Evolutionary conservation across 768 basidiomycete species (phyloP).

Genomic region (Suillus sp.): DNA sequence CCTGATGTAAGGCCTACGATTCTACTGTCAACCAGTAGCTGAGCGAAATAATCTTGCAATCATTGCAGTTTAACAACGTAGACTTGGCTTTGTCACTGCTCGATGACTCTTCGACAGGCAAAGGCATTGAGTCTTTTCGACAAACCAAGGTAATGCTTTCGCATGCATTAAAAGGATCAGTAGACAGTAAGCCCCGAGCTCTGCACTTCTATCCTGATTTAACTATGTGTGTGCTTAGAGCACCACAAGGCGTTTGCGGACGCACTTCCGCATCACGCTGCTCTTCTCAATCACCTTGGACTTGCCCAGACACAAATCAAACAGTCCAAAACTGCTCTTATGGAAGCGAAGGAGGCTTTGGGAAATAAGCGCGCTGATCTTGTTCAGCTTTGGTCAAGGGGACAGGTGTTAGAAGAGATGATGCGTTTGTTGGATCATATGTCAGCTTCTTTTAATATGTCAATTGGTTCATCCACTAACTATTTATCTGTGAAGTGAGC

Average conservation of each 20-base stretch:
- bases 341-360: conserved; percentile 77
- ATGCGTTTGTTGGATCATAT: conserved; percentile 91
- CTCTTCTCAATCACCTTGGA: conserved; percentile 69
- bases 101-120: conserved; percentile 71
- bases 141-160: conserved; percentile 77
- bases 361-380: conserved; percentile 86
- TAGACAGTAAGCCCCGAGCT: conserved; percentile 65
- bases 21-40: conserved; percentile 5
- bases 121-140: conserved; percentile 76
- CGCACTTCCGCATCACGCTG: conserved; percentile 88
- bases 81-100: conserved; percentile 90
- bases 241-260: conserved; percentile 95
- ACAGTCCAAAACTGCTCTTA: conserved; percentile 66
- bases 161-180: conserved; percentile 80
- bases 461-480: conserved; percentile 15
- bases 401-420: conserved; percentile 95
- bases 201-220: conserved; percentile 8
- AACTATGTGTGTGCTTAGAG: conserved; percentile 44
- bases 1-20: conserved; percentile 61
- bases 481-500: conserved; percentile 58
- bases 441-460: conserved; percentile 46
- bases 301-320: conserved; percentile 75
- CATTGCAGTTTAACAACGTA: conserved; percentile 84
- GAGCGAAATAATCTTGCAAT: conserved; percentile 15
- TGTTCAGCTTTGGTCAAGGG: conserved; percentile 85